These are phyloP conservation scores for Sporothrix luriei DNA, from an alignment of 2,329 filamentous ascomycete species.

Conservation along the genomic window DNA sequence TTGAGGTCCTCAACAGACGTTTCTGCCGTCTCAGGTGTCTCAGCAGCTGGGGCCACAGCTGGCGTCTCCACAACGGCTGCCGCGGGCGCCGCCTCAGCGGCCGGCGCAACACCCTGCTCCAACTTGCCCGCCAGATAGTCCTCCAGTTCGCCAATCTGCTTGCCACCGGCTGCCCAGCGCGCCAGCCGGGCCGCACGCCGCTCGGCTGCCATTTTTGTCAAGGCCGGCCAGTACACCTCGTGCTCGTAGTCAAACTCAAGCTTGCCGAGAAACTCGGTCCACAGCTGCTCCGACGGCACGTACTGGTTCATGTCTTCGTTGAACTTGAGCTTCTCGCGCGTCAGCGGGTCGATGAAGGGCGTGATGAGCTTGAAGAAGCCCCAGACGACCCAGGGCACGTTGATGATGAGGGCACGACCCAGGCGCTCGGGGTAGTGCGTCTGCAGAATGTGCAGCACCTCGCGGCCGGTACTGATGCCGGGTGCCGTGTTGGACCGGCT, in stretches of 20 bases:
- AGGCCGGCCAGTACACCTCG: conserved; percentile 80
- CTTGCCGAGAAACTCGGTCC: conserved; percentile 73
- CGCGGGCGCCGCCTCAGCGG: conserved; percentile 34
- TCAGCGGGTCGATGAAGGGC: conserved; percentile 94
- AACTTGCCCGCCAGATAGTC: conserved; percentile 73
- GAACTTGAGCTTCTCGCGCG: conserved; percentile 93
- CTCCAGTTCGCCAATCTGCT: conserved; percentile 82
- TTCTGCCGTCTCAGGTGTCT: not conserved
- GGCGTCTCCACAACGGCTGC: conserved; percentile 30
- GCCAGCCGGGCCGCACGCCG: conserved; percentile 63
- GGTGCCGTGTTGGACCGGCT: conserved; percentile 73
- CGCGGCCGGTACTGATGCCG: conserved; percentile 72
- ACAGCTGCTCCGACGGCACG: conserved; percentile 79
- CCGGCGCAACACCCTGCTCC: conserved; percentile 37
- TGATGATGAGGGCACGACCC: conserved; percentile 84
- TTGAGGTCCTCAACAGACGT: conserved; percentile 20
- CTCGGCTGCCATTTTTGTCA: conserved; percentile 70
- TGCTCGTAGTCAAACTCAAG: conserved; percentile 94
- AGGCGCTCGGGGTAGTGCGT: conserved; percentile 94
- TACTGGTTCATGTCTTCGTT: conserved; percentile 87
- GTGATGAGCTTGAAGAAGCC: conserved; percentile 96
- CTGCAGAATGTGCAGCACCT: conserved; percentile 89
- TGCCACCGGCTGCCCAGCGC: conserved; percentile 79
- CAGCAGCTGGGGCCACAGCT: not conserved
- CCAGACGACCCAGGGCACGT: conserved; percentile 88